Conservation (phyloP, 108 stramenopile genomes). For the Pseudonitzschia pungens region DNA sequence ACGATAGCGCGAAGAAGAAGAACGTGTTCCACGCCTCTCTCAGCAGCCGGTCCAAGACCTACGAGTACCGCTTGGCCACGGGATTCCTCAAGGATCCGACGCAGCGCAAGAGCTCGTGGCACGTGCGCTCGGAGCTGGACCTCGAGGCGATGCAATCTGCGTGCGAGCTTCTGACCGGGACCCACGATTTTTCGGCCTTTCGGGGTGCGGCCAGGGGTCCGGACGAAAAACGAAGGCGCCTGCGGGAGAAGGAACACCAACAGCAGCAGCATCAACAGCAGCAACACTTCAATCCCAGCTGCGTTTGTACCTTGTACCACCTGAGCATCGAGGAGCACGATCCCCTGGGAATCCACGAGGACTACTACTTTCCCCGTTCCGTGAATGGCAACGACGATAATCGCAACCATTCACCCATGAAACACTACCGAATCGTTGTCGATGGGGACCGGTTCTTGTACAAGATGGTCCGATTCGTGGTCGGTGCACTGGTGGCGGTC, state of each 20-base stretch:
- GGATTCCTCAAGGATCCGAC: slow-evolving; percentile 68
- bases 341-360: not conserved
- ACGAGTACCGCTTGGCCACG: slow-evolving; percentile 61
- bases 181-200: slow-evolving; percentile 71
- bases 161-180: slow-evolving; percentile 33
- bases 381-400: not conserved
- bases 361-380: slow-evolving; percentile 21
- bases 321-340: slow-evolving; percentile 5
- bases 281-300: not conserved
- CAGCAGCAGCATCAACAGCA: not conserved
- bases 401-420: slow-evolving; percentile 3
- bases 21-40: slow-evolving; percentile 76
- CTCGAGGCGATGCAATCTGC: slow-evolving; percentile 18
- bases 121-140: slow-evolving; percentile 33
- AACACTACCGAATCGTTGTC: slow-evolving; percentile 48
- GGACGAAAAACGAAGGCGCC: slow-evolving; percentile 37
- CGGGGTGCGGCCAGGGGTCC: slow-evolving; percentile 64
- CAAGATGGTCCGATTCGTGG: slow-evolving; percentile 80
- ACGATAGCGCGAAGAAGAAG: slow-evolving; percentile 1
- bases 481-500: slow-evolving; percentile 71
- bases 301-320: slow-evolving; percentile 3
- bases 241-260: not conserved
- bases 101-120: slow-evolving; percentile 52
- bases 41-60: slow-evolving; percentile 59
- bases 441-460: slow-evolving; percentile 82